Percentiles rank a stretch among this genome's conserved stretches.
Evolutionary conservation across 176 grass and related monocot genomes (phyloP).

Genomic region (Raddia guianensis): DNA sequence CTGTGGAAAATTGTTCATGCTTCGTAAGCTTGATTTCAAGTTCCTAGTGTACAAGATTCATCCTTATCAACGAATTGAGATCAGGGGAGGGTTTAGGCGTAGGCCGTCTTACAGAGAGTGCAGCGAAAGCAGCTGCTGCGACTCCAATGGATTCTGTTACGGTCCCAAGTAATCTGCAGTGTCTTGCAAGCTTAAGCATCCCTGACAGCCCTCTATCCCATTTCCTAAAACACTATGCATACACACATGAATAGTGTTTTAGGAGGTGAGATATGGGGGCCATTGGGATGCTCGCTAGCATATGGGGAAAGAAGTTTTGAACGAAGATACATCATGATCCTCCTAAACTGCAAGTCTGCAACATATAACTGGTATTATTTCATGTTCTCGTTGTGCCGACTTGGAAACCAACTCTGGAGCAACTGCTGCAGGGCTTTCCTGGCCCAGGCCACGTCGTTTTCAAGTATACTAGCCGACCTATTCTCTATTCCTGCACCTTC

Average conservation of each 20-base stretch:
- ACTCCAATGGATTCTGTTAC: not conserved
- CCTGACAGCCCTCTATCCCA: too few species aligned
- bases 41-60: too few species aligned
- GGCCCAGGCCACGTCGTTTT: slow-evolving; percentile 61
- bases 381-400: slow-evolving; percentile 46
- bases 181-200: slow-evolving; percentile 11
- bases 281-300: too few species aligned
- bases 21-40: not conserved
- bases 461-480: slow-evolving; percentile 18
- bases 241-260: too few species aligned
- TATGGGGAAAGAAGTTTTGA: not conserved
- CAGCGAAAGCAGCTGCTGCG: not conserved
- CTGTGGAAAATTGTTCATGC: too few species aligned
- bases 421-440: slow-evolving; percentile 47
- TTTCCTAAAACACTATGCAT: too few species aligned
- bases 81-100: too few species aligned
- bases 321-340: slow-evolving; percentile 3
- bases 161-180: not conserved
- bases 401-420: slow-evolving; percentile 49
- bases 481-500: slow-evolving; percentile 9
- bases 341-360: slow-evolving; percentile 7
- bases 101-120: too few species aligned
- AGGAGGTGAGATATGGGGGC: too few species aligned
- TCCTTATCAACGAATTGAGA: not conserved
- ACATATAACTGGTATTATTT: slow-evolving; percentile 11